Conservation (phyloP, 2,329 filamentous ascomycete species). For the Phaeoacremonium minimum region DNA sequence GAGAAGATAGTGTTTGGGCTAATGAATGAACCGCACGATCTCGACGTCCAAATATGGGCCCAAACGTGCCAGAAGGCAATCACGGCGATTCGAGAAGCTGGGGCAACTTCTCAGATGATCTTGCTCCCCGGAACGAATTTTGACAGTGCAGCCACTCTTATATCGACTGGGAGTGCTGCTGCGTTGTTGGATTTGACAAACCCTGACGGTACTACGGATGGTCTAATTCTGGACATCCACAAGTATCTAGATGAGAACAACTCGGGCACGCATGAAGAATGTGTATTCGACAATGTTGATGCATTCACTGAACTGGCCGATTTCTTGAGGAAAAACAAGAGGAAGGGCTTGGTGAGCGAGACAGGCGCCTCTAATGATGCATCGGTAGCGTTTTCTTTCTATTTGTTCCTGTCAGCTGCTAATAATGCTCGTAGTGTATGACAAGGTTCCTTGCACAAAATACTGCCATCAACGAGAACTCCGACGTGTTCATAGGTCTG, state of each 20-base stretch:
- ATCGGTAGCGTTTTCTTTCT: slow-evolving; percentile 31
- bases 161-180: slow-evolving; percentile 43
- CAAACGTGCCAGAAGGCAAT: slow-evolving; percentile 58
- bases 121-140: slow-evolving; percentile 61
- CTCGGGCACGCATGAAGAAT: slow-evolving; percentile 43
- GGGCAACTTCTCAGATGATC: slow-evolving; percentile 60
- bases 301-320: slow-evolving; percentile 41
- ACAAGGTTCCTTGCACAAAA: slow-evolving; percentile 41
- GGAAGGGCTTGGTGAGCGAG: slow-evolving; percentile 47
- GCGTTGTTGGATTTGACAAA: slow-evolving; percentile 51
- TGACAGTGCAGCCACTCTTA: slow-evolving; percentile 43
- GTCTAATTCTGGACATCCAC: slow-evolving; percentile 56
- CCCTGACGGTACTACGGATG: slow-evolving; percentile 50
- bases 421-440: slow-evolving; percentile 36
- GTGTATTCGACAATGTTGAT: slow-evolving; percentile 46
- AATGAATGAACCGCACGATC: slow-evolving; percentile 67
- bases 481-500: slow-evolving; percentile 41
- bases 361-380: slow-evolving; percentile 41
- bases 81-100: slow-evolving; percentile 59
- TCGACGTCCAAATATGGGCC: slow-evolving; percentile 54
- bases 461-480: slow-evolving; percentile 37
- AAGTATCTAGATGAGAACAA: slow-evolving; percentile 54
- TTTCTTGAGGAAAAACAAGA: slow-evolving; percentile 40
- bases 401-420: no score
- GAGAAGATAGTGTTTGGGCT: slow-evolving; percentile 57